Evolutionary conservation across 305 asterid genomes (phyloP), one percentile per base, ranked within the genome.

Genomic region (Fraxinus ornus): DNA sequence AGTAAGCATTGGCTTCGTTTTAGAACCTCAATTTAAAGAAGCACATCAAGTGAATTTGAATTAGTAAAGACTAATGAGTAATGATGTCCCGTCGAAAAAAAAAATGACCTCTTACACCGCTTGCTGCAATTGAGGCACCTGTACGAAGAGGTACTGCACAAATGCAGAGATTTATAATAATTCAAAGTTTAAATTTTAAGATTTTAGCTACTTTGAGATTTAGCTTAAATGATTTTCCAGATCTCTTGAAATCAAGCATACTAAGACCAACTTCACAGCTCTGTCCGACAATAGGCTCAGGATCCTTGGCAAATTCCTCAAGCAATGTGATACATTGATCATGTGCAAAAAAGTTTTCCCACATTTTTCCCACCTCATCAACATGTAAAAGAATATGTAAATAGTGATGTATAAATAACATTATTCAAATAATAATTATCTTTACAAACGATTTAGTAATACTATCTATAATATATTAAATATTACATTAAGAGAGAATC

Each of bases 261-360:
- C 94, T 89, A 66, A 93, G 94, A 83, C 94, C 97, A 81, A 93
- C 95, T 88, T 93, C 97, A 86, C 98, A 94, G 91, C 97, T 93
- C 89, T 92, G 94, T 21, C 96, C 85, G 32, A 95, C 98, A 49
- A 95, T 91, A 55, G 96, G 96, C 88, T 94, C 97, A 0, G 95
- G 91, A 85, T 95, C 99, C 91, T 90, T 88, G 21, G 89, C 70
- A 75, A 93, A 95, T 83, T 94, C 94, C 88, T 89, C 89, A 1
- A 94, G 93, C 86, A 93, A 90, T 37, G 90, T 86, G 76, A 93
- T 77, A 71, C 90, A 88, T 82, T 89, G 88, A 7, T 87, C 91
- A 76, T 93, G 97, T 92, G 30, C 81, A 80, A 57, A 10, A 81
- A 26, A 26, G 28, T 26, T 1, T 0, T 1, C 1, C 28, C 28